A percentile compares a stretch with the other conserved stretches of the same genome.
phyloP scores from a whole-genome alignment of 2,329 filamentous ascomycete species.

The Plenodomus tracheiphilus region DNA sequence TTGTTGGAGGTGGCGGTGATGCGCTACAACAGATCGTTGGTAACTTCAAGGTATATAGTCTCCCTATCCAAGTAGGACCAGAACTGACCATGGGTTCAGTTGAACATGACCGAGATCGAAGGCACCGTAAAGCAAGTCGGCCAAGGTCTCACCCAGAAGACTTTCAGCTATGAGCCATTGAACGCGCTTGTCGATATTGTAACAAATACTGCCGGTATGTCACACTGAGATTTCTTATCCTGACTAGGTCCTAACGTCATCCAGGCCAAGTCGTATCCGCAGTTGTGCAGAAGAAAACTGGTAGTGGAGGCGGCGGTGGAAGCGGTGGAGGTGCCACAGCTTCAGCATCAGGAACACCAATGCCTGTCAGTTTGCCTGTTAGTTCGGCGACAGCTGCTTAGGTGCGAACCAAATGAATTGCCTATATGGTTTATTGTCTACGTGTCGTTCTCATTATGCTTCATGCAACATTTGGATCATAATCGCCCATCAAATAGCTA shows the following conservation, averaged over 20 bases:
- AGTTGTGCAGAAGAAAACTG: slow-evolving; percentile 41
- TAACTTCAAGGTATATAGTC: slow-evolving; percentile 50
- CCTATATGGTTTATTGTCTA: too few species aligned
- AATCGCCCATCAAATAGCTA: too few species aligned
- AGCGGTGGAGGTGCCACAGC: slow-evolving; percentile 11
- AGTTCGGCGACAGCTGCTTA: slow-evolving; percentile 29
- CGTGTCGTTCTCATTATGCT: too few species aligned
- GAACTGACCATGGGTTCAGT: slow-evolving; percentile 5
- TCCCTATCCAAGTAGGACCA: neutral
- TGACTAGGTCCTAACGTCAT: neutral
- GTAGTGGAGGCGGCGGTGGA: slow-evolving; percentile 19
- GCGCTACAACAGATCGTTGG: slow-evolving; percentile 59
- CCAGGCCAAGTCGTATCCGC: slow-evolving; percentile 59
- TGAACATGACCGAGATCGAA: slow-evolving; percentile 61
- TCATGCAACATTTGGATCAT: too few species aligned
- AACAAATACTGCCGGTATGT: slow-evolving; percentile 51
- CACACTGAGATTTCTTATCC: neutral
- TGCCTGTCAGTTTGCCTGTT: slow-evolving; percentile 33
- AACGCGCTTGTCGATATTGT: slow-evolving; percentile 59
- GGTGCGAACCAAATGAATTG: too few species aligned
- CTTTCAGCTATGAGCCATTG: slow-evolving; percentile 56
- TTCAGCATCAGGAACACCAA: slow-evolving; percentile 30
- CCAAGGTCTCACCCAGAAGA: slow-evolving; percentile 53
- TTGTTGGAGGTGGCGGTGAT: slow-evolving; percentile 52
- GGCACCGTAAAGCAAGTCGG: slow-evolving; percentile 40